Percentiles rank a stretch among this genome's conserved stretches.
phyloP scores from a whole-genome alignment of 2,329 filamentous ascomycete genomes.

The Calonectria montana region DNA sequence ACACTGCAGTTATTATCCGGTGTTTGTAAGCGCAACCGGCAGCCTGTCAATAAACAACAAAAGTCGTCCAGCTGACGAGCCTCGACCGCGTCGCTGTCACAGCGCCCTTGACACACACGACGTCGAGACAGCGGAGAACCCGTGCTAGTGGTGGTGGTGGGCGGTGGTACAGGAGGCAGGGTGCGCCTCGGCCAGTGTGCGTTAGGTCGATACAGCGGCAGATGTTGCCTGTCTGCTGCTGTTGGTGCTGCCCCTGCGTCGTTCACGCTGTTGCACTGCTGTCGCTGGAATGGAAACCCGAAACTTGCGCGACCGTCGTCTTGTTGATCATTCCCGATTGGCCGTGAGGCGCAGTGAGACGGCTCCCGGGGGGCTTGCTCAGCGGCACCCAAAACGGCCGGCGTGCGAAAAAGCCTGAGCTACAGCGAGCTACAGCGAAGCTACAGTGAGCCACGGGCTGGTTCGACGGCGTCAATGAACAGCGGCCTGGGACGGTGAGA shows the following conservation, averaged over 20 bases:
- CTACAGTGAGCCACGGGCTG: slow-evolving; percentile 2
- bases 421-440: neutral
- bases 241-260: slow-evolving; percentile 11
- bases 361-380: slow-evolving; percentile 9
- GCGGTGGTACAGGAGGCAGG: slow-evolving; percentile 18
- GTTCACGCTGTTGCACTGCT: slow-evolving; percentile 22
- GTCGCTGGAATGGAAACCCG: slow-evolving; percentile 39
- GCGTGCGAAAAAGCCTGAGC: slow-evolving; percentile 7
- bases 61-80: slow-evolving; percentile 9
- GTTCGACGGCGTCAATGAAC: slow-evolving; percentile 7
- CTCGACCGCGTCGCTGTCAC: slow-evolving; percentile 35
- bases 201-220: neutral
- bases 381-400: slow-evolving; percentile 24
- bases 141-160: slow-evolving; percentile 26
- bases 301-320: slow-evolving; percentile 36
- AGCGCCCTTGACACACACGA: slow-evolving; percentile 21
- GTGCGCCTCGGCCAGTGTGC: neutral
- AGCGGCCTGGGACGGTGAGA: slow-evolving; percentile 16
- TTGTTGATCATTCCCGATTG: slow-evolving; percentile 42
- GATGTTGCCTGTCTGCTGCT: neutral
- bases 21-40: neutral
- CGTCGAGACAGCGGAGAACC: slow-evolving; percentile 24
- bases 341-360: slow-evolving; percentile 10
- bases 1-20: neutral
- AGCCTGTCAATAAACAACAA: slow-evolving; percentile 14